Percentiles rank a stretch among this genome's conserved stretches.
Conservation (phyloP, 1,284 basidiomycete genomes). For the Microbotryum silenes-acaulis region DNA sequence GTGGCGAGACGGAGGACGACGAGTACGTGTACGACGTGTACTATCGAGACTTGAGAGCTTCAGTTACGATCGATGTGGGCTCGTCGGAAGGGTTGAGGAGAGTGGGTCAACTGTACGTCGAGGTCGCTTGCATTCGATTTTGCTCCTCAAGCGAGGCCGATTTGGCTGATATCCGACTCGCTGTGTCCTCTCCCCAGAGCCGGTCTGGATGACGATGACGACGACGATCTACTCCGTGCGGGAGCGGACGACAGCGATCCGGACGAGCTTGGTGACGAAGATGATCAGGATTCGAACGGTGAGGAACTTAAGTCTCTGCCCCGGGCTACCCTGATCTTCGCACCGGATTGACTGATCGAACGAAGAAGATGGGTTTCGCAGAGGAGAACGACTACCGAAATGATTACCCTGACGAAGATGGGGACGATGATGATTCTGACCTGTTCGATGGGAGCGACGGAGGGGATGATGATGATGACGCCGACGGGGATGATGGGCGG, state of each 20-base stretch:
- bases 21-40: constrained; percentile 35
- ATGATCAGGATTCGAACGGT: constrained; percentile 35
- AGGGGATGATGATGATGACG: background rate
- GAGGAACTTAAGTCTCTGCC: background rate
- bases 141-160: background rate
- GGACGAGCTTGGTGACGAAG: constrained; percentile 28
- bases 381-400: constrained; percentile 36
- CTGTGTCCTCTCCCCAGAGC: constrained; percentile 7
- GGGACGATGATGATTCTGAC: constrained; percentile 4
- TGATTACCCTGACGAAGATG: constrained; percentile 33
- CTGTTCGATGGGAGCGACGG: background rate
- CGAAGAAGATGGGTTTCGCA: constrained; percentile 1
- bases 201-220: constrained; percentile 17
- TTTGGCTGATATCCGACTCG: background rate
- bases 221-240: background rate
- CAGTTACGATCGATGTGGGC: constrained; percentile 9
- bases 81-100: constrained; percentile 23
- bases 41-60: constrained; percentile 23
- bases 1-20: constrained; percentile 13
- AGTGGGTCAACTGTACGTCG: constrained; percentile 31
- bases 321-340: background rate
- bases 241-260: background rate
- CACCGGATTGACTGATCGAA: background rate
- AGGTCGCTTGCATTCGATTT: background rate
- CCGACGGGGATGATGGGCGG: background rate